A percentile compares a stretch with the other conserved stretches of the same genome.
Evolutionary conservation across 2,329 filamentous ascomycete genomes (phyloP).

Genomic region (Aspergillus fumigatiaffinis): DNA sequence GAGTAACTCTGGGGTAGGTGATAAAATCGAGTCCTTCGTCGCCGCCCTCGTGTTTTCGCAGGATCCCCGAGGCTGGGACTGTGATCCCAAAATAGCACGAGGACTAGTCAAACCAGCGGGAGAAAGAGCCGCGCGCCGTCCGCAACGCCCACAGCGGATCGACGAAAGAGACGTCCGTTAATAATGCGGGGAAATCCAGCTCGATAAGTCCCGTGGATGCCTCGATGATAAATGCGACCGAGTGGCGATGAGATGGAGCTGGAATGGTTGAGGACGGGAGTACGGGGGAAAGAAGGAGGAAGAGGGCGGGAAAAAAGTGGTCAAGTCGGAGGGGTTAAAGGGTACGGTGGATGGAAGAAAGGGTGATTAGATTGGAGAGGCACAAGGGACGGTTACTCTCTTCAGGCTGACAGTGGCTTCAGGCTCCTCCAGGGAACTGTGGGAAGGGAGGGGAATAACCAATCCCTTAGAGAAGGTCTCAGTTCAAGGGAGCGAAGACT

Average conservation of each 20-base stretch:
- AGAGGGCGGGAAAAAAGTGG: constrained; percentile 5
- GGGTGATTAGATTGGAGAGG: neutral
- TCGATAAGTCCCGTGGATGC: neutral
- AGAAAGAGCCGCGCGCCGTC: constrained; percentile 16
- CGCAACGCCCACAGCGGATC: neutral
- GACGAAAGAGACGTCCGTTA: neutral
- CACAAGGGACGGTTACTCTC: neutral
- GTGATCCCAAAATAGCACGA: constrained; percentile 28
- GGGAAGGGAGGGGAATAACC: neutral
- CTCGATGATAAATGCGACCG: constrained; percentile 4
- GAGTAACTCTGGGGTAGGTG: neutral
- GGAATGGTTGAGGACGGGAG: neutral
- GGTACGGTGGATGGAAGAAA: constrained; percentile 3
- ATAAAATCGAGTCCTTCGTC: constrained; percentile 21
- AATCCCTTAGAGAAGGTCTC: neutral
- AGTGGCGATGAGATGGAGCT: constrained; percentile 1
- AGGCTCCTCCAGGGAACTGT: neutral
- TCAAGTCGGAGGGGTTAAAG: constrained; percentile 2
- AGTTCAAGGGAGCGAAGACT: neutral
- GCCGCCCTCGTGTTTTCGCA: constrained; percentile 26
- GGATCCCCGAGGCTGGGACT: constrained; percentile 29
- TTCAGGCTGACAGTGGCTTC: neutral
- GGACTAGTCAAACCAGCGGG: constrained; percentile 16
- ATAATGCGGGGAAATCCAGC: neutral
- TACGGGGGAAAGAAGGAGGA: constrained; percentile 3